Base-by-base conservation (phyloP, 164 flowering plant species). In the Cinnamomum micranthum region DNA sequence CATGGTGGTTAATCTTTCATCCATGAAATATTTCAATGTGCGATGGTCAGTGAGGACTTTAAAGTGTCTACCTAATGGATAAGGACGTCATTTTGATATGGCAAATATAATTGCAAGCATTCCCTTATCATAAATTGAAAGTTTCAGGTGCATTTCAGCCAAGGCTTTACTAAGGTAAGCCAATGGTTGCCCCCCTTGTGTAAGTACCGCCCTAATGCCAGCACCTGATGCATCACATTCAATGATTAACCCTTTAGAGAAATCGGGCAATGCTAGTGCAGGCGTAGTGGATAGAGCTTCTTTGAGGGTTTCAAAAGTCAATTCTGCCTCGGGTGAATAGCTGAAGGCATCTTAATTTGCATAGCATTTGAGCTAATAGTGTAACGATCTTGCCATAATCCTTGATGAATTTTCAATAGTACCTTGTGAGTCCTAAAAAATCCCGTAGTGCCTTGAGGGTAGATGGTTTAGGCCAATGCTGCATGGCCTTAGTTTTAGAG, bases 401-500 rank as follows among this genome's bases (percentile, higher is more conserved):
- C 10, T 31, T 19, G 14, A 72, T 7, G 17, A 62, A 72, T 2
- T n/a, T 20, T 14, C 17, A 1, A 33, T 62, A 33, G 11, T 72
- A 72, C 4, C 27, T 47, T 7, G n/a, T 72, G 15, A 72, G 50
- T 15, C 74, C 74, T 1, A 72, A 20, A 23, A 72, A 72, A 2
- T 19, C 67, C 22, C 28, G 1, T 12, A 72, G 51, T 13, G 3
- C 24, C 24, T n/a, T 60, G 28, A 72, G 9, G n/a, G 4, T 20
- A 6, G 6, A 6, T 24, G 23, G 65, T 17, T 19, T 17, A 10
- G 65, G 41, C 73, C 73, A 71, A 19, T 22, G 17, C 24, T 17
- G 12, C 65, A 52, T 51, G 14, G 19, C 17, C 22, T 51, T 4
- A 19, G n/a, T 72, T 11, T 60, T 72, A 6, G 22, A 11, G 7